Percentiles rank a stretch among this genome's conserved stretches.
These are phyloP conservation scores for Aspergillus eucalypticola DNA, from an alignment of 2,329 filamentous ascomycete species.

Conservation along the genomic window DNA sequence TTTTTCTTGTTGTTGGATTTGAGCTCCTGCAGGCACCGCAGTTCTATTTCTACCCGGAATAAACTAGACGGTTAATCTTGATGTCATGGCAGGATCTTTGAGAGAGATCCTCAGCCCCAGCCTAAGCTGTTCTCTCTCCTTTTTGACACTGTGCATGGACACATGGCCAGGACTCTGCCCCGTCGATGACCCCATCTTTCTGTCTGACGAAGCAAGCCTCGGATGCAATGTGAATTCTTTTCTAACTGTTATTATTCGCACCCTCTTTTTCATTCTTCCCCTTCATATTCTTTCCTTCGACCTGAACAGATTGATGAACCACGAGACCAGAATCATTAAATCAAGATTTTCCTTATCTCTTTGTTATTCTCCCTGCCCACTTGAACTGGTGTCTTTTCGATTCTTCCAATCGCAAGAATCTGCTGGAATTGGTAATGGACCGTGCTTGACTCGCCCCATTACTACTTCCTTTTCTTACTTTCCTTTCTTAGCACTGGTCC, in stretches of 20 bases:
- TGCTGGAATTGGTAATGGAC: neutral
- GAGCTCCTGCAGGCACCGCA: conserved; percentile 5
- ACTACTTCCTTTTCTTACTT: neutral
- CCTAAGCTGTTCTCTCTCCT: neutral
- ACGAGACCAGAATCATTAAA: conserved; percentile 6
- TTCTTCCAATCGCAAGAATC: neutral
- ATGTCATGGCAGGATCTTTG: conserved; percentile 3
- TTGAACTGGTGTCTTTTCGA: neutral
- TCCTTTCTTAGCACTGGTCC: neutral
- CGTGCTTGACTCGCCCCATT: neutral
- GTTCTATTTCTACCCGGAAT: conserved; percentile 5
- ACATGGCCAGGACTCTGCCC: conserved; percentile 5
- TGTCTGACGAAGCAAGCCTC: conserved; percentile 1
- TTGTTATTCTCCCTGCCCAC: neutral
- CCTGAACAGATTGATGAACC: conserved; percentile 14
- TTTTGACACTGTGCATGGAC: conserved; percentile 6
- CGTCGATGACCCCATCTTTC: neutral
- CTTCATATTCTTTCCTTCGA: conserved; percentile 7
- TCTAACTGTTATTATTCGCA: neutral
- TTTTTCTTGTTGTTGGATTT: conserved; percentile 7
- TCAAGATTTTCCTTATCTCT: neutral
- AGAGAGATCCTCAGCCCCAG: neutral
- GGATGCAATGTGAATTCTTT: conserved; percentile 9
- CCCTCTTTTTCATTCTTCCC: conserved; percentile 1
- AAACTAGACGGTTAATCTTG: conserved; percentile 8